Evolutionary conservation across 2,329 filamentous ascomycete genomes (phyloP), one percentile per base, ranked within the genome.

Genomic region (Lachnellula cervina): DNA sequence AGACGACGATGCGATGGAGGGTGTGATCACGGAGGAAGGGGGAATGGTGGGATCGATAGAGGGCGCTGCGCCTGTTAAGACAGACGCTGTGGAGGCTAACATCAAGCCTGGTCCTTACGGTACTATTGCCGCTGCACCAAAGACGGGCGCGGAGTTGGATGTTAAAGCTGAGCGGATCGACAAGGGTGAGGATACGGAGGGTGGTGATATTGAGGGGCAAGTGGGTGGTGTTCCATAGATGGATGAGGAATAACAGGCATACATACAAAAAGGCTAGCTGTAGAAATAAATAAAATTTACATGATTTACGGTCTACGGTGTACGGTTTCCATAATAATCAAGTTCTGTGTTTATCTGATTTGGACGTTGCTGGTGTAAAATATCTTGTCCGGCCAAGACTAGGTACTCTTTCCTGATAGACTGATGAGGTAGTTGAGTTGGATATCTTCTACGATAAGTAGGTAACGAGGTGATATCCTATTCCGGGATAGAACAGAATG

Each of bases 61-160:
- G 23, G 53, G 58, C 16, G 53, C 51, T 17, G 58, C 59, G 19
- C 61, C 62, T 14, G 54, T 61, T n/a, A 55, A 59, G 28, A 49
- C 52, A 11, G 34, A 32, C 3, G 25, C 51, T 44, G 52, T 40
- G 14, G 54, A 62, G 23, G 49, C 54, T 8, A 52, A 56, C 11
- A 55, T 67, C 40, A 62, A 64, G 45, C 59, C 63, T 5, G 65
- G 63, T 25, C 66, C 64, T 34, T 65, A 68, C 28, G 54, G 53
- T 40, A 52, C 52, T 0, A 40, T 66, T 47, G 61, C 64, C 3
- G 58, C 59, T 5, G 62, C 54, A 2, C 43, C 52, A 11, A 56
- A 60, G 17, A 49, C 60, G 38, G 37, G 47, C 2, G 49, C 47
- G 17, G 53, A 57, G 3, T 51, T 52, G 16, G 61, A 66, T 57